phyloP scores from a whole-genome alignment of 108 stramenopile species.

The Aurantiochytrium sp. region DNA sequence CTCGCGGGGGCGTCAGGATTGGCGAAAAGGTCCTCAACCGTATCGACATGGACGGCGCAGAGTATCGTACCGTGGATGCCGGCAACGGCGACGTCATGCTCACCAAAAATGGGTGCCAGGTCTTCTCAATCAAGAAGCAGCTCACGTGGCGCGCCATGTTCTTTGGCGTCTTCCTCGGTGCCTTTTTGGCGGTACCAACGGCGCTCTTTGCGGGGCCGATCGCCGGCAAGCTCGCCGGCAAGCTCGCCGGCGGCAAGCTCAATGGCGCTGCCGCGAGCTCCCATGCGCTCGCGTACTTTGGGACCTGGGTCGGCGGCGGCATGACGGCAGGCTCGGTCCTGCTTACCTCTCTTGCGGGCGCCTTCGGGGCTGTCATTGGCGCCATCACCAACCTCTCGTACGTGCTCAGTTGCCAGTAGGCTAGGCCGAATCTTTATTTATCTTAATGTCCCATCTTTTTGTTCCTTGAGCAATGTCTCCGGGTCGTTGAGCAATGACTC shows the following conservation, averaged over 20 bases:
- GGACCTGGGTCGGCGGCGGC: not conserved
- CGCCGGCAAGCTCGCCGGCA: not conserved
- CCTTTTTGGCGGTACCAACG: not conserved
- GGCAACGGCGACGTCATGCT: not conserved
- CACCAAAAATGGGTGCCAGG: not conserved
- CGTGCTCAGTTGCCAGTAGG: not conserved
- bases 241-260: not conserved
- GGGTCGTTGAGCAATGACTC: too few relatives aligned
- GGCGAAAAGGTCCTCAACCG: not conserved
- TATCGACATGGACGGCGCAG: not conserved
- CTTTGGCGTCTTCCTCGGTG: not conserved
- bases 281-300: not conserved
- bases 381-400: not conserved
- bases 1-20: not conserved
- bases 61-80: not conserved
- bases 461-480: too few relatives aligned
- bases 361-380: not conserved
- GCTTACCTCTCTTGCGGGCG: not conserved
- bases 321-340: not conserved
- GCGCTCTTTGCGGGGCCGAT: not conserved
- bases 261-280: not conserved
- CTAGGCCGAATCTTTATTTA: too few relatives aligned
- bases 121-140: not conserved
- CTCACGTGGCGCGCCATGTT: not conserved
- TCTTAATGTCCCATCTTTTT: too few relatives aligned